Base-by-base conservation (phyloP, 176 grass and related monocot species). In the Alloteropsis semialata region DNA sequence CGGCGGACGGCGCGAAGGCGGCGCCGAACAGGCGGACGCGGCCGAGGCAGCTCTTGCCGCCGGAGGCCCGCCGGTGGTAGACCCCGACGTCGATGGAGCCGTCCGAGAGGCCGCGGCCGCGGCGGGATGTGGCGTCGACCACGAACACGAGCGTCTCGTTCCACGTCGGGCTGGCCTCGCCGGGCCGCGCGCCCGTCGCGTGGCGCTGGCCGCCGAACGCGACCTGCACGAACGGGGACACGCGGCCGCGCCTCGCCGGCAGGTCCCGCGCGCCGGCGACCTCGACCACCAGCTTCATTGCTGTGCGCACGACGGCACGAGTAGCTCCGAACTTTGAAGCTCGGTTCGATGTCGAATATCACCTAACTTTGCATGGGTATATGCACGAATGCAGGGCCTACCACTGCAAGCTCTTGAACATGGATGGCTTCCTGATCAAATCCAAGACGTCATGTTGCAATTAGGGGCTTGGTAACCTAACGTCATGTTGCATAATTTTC, bases 141-240 rank as follows among this genome's bases (percentile, higher is more conserved):
- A 42, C 62, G 46, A 81, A 81, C 16, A 81, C 78, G 5, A 69
- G 2, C 65, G 45, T 43, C 78, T 81, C 78, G 34, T 70, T 81
- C 78, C 78, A 81, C 17, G 64, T 69, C 34, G 78, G 78, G 64
- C 1, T 81, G 34, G 11, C 61, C 0, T 81, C 64, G 64, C 78
- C 30, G 49, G 65, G 64, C 48, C 22, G 19, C 2, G 9, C 78
- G n/a, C 2, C 34, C 48, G 78, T 81, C 16, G 34, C 62, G 33
- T 57, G 65, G n/a, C 64, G 78, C 25, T 81, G 78, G 9, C 78
- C 50, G 64, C 15, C 48, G 49, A 81, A 54, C 36, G 38, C 10
- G n/a, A 81, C 78, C 78, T 70, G 78, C 16, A 57, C 78, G 49
- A 81, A 81, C 34, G 78, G 64, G 16, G 34, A 8, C 61, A 80